A percentile compares a stretch with the other conserved stretches of the same genome.
phyloP scores from a whole-genome alignment of 2,329 filamentous ascomycete genomes.

The Pseudogymnoascus sp. region DNA sequence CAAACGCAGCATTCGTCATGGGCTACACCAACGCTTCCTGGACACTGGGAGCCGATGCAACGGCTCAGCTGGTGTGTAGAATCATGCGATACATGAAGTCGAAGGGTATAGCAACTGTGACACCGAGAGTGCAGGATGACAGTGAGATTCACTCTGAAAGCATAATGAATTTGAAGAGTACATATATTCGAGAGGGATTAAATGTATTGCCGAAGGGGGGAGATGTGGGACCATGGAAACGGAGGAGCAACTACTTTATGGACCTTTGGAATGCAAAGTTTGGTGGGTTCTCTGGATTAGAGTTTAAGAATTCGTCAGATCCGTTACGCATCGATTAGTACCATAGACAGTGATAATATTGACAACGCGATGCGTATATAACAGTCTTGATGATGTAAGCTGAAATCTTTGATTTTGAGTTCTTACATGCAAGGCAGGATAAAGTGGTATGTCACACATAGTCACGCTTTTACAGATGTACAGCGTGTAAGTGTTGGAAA shows the following conservation, averaged over 20 bases:
- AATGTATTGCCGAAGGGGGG: conserved; percentile 21
- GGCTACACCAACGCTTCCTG: conserved; percentile 59
- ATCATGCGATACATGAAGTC: conserved; percentile 8
- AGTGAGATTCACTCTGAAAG: neutral
- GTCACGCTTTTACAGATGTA: too few relatives aligned
- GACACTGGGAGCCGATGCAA: conserved; percentile 56
- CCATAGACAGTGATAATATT: too few relatives aligned
- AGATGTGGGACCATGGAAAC: conserved; percentile 23
- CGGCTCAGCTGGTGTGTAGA: conserved; percentile 23
- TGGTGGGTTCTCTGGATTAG: conserved; percentile 12
- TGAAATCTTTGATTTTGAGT: too few relatives aligned
- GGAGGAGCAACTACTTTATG: conserved; percentile 24
- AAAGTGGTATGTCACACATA: too few relatives aligned
- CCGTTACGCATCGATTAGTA: too few relatives aligned
- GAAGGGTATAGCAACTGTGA: neutral
- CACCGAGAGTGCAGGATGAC: too few relatives aligned
- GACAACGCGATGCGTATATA: too few relatives aligned
- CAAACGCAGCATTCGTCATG: conserved; percentile 53
- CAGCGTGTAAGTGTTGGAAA: too few relatives aligned
- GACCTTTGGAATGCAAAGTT: conserved; percentile 26
- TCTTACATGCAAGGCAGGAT: too few relatives aligned
- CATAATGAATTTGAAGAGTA: conserved; percentile 7
- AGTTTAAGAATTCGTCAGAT: too few relatives aligned
- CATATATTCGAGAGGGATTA: conserved; percentile 24
- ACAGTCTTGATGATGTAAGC: too few relatives aligned